Evolutionary conservation across 192 early-diverging fungal species (phyloP), one percentile per base, ranked within the genome.

Genomic region (Gamsiella multidivaricata): DNA sequence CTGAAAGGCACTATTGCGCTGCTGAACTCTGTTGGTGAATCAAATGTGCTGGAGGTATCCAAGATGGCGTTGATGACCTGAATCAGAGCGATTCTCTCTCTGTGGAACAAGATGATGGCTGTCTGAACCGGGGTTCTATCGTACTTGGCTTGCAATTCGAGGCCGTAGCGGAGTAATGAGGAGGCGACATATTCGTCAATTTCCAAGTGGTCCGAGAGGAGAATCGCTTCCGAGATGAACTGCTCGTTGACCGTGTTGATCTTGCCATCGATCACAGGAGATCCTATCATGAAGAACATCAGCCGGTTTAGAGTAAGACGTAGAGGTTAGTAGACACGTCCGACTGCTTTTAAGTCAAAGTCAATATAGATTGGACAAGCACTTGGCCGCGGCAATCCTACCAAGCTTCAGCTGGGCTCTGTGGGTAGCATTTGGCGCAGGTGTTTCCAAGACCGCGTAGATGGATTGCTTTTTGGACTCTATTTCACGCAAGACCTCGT

Each of bases 121-220:
- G 88, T 87, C 37, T 93, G 89, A 23, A 85, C 83, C 3, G 87
- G 83, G 18, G 85, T 86, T 34, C 84, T 80, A 51, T 90, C 85
- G 42, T 87, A 90, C 33, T 76, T 73, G 60, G 88, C 81, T 36
- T 82, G 70, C 22, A 85, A 79, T 7, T 85, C 66, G 11, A 82
- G 69, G 1, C 87, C 87, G 55, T 84, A 64, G 47, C 86, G 82
- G 54, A 93, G 75, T 32, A 96, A 79, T 8, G 87, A 79, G 3
- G 92, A 85, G 5, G 94, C 95, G 12, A 86, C 63, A 58, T 89
- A 83, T 69, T 96, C 95, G 80, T 92, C 89, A 45, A 96, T 84
- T 25, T 90, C 84, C 29, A 98, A 82, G 61, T 93, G 85, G 72
- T 96, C 93, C 2, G 93, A 92, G 32, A 98, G 67, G 68, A 89